Conservation (phyloP, 805 yeast genomes). For the Wickerhamiella siamensis region DNA sequence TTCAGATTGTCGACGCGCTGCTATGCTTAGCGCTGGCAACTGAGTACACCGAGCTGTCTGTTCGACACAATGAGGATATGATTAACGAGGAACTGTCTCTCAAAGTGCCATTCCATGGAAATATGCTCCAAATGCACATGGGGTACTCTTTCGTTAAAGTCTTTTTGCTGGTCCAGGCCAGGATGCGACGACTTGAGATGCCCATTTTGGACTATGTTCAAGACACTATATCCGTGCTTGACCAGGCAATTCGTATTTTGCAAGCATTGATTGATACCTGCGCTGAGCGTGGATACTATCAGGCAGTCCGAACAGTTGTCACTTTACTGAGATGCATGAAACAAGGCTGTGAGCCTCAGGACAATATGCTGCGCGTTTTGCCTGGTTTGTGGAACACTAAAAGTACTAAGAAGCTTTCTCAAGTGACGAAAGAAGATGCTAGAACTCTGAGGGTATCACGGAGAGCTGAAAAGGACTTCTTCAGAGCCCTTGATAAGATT, state of each 20-base stretch:
- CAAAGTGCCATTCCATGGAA: slow-evolving; percentile 42
- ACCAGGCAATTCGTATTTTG: slow-evolving; percentile 82
- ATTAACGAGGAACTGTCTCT: slow-evolving; percentile 74
- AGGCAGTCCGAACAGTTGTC: slow-evolving; percentile 47
- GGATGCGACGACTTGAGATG: slow-evolving; percentile 52
- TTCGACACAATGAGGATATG: slow-evolving; percentile 82
- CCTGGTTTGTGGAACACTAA: slow-evolving; percentile 12
- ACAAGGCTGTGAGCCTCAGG: slow-evolving; percentile 34
- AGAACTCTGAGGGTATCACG: background rate
- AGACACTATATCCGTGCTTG: slow-evolving; percentile 84
- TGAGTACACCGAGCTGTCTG: slow-evolving; percentile 79
- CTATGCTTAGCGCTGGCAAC: slow-evolving; percentile 45
- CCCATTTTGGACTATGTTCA: slow-evolving; percentile 94
- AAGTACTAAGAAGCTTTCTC: slow-evolving; percentile 16
- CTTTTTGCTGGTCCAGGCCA: slow-evolving; percentile 57
- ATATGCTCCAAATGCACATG: slow-evolving; percentile 31
- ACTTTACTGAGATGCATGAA: slow-evolving; percentile 72
- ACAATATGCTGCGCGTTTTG: slow-evolving; percentile 12
- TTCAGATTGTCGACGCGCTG: slow-evolving; percentile 49
- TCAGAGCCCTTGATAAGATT: slow-evolving; percentile 37
- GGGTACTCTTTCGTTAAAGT: slow-evolving; percentile 85
- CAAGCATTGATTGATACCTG: slow-evolving; percentile 89
- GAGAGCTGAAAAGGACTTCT: slow-evolving; percentile 28
- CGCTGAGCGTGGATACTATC: slow-evolving; percentile 62
- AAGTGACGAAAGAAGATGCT: background rate